Percentiles rank a stretch among this genome's conserved stretches.
Evolutionary conservation across 306 rosid genomes (phyloP).

Genomic region (Prunus mongolica): DNA sequence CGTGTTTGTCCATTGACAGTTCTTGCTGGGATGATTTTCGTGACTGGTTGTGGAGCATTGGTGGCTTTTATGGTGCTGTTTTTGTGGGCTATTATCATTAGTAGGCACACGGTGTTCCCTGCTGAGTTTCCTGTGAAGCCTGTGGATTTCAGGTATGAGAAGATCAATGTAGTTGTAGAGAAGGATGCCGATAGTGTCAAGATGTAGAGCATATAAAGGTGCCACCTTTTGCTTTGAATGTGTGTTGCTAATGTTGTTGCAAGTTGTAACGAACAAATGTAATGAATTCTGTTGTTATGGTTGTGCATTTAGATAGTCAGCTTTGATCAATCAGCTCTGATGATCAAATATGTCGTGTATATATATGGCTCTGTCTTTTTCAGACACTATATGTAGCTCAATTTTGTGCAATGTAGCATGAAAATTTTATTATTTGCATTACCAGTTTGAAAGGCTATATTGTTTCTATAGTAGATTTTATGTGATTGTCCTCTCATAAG

Average conservation of each 20-base stretch:
- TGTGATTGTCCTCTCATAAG: background rate
- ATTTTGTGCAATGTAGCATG: background rate
- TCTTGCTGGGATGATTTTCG: slow-evolving; percentile 59
- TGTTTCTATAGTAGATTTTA: background rate
- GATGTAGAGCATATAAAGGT: slow-evolving; percentile 7
- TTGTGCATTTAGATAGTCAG: slow-evolving; percentile 1
- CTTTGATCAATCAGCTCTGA: background rate
- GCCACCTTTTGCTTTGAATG: slow-evolving; percentile 6
- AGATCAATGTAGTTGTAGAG: slow-evolving; percentile 60
- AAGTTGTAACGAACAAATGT: background rate
- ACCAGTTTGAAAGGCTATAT: background rate
- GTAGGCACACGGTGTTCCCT: slow-evolving; percentile 22
- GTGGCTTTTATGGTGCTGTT: slow-evolving; percentile 51
- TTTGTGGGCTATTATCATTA: slow-evolving; percentile 51
- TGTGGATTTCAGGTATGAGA: slow-evolving; percentile 53
- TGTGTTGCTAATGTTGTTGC: background rate
- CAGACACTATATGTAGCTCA: background rate
- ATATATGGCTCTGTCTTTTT: background rate
- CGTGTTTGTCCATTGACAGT: slow-evolving; percentile 28
- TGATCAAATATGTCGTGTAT: background rate
- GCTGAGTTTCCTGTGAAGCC: slow-evolving; percentile 26
- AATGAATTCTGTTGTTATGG: background rate
- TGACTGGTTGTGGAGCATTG: slow-evolving; percentile 51
- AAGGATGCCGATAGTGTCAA: slow-evolving; percentile 18
- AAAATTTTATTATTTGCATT: background rate